Conservation (phyloP, 176 grass and related monocot genomes). For the Olyra latifolia region DNA sequence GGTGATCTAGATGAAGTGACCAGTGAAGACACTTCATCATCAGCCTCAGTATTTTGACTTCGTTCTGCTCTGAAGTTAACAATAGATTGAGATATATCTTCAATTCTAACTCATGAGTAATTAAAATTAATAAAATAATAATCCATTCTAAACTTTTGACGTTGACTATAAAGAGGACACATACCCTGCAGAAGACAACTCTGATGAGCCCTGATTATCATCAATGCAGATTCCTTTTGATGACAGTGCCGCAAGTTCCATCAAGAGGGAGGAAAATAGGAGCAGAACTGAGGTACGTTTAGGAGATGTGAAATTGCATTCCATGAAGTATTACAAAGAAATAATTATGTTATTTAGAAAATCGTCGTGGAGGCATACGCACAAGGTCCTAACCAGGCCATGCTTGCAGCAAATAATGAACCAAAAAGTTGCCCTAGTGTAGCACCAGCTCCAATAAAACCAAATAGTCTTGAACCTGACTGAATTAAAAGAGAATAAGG, state of each 20-base stretch:
- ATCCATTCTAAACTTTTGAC: not conserved
- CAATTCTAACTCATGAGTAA: not conserved
- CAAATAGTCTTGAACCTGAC: conserved; percentile 98
- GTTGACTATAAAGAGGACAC: not conserved
- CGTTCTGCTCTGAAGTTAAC: conserved; percentile 33
- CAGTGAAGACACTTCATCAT: conserved; percentile 67
- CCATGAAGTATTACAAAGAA: not conserved
- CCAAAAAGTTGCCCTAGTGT: conserved; percentile 88
- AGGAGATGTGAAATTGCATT: conserved; percentile 16
- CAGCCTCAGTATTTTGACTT: conserved; percentile 24
- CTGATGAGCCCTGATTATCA: conserved; percentile 44
- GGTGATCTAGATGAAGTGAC: conserved; percentile 55
- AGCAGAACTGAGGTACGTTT: conserved; percentile 63
- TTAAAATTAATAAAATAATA: not conserved
- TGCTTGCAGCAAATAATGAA: conserved; percentile 87
- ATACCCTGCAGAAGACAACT: conserved; percentile 58
- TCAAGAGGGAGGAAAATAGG: conserved; percentile 75
- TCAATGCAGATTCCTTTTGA: conserved; percentile 84
- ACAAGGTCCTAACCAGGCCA: conserved; percentile 94
- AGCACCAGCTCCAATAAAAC: conserved; percentile 91
- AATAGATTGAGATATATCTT: not conserved
- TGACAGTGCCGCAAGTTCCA: conserved; percentile 79
- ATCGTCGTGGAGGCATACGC: conserved; percentile 27
- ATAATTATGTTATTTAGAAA: not conserved
- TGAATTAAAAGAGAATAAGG: conserved; percentile 60